These are phyloP conservation scores for Populus ilicifolia DNA, from an alignment of 345 rosid genomes.

Conservation along the genomic window DNA sequence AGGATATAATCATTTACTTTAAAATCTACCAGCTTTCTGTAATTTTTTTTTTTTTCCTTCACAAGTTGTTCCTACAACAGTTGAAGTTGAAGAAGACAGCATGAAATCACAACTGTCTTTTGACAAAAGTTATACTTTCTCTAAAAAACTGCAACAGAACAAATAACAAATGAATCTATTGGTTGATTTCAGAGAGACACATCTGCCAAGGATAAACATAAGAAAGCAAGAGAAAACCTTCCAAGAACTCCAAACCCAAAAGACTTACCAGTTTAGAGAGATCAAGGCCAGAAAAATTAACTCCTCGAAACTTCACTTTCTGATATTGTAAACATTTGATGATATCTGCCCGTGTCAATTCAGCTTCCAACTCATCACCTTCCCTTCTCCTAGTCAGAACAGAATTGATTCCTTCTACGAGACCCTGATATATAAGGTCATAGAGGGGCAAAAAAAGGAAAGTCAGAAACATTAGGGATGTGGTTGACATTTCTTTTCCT, in stretches of 20 bases:
- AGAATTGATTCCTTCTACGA: conserved; percentile 51
- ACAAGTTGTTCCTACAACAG: background rate
- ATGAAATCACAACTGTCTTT: background rate
- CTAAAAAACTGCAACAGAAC: background rate
- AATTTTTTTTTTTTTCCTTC: background rate
- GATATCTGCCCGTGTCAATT: conserved; percentile 72
- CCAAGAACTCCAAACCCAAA: conserved; percentile 16
- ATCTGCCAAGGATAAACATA: background rate
- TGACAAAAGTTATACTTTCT: background rate
- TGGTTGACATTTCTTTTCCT: background rate
- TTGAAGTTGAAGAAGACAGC: background rate
- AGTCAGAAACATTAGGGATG: background rate
- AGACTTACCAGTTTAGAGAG: conserved; percentile 81
- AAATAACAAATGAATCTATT: conserved; percentile 1
- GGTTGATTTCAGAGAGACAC: background rate
- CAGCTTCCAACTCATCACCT: conserved; percentile 51
- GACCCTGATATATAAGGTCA: conserved; percentile 46
- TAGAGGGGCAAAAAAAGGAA: background rate
- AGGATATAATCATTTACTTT: background rate
- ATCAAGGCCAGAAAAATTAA: conserved; percentile 86
- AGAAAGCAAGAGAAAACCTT: conserved; percentile 1
- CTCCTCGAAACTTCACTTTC: conserved; percentile 71
- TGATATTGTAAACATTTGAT: conserved; percentile 85
- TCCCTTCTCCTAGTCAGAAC: conserved; percentile 48
- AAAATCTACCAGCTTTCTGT: background rate